These are phyloP conservation scores for Xylaria digitata DNA, from an alignment of 2,329 filamentous ascomycete species.

Conservation along the genomic window DNA sequence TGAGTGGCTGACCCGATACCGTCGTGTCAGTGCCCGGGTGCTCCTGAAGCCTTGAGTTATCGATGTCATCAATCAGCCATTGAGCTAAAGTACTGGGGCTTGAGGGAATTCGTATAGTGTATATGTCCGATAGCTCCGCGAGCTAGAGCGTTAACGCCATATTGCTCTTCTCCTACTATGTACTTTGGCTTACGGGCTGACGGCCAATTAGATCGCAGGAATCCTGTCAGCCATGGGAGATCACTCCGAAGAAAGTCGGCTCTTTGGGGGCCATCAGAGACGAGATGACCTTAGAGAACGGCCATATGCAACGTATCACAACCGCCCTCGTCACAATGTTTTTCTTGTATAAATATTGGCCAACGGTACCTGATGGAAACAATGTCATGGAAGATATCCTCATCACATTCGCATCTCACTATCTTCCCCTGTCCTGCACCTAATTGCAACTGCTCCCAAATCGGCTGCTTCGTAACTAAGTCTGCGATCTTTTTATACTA, in stretches of 20 bases:
- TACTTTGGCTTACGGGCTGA: slow-evolving; percentile 35
- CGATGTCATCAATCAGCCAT: slow-evolving; percentile 28
- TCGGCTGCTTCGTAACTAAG: not conserved
- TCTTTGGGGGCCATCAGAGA: too few relatives aligned
- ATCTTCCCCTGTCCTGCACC: not conserved
- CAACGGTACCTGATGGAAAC: not conserved
- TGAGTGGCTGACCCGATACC: slow-evolving; percentile 6
- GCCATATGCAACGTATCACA: not conserved
- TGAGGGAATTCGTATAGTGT: not conserved
- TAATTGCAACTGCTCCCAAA: not conserved
- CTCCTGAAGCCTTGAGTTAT: not conserved
- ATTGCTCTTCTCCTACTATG: slow-evolving; percentile 16
- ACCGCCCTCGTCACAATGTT: not conserved
- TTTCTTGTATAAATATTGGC: slow-evolving; percentile 23
- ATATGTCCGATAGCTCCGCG: slow-evolving; percentile 31
- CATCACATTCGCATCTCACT: slow-evolving; percentile 5
- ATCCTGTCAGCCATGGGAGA: slow-evolving; percentile 24
- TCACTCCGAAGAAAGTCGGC: not conserved
- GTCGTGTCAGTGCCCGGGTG: not conserved
- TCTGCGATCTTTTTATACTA: not conserved
- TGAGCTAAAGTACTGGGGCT: not conserved
- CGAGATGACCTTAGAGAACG: not conserved
- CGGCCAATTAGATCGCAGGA: slow-evolving; percentile 33
- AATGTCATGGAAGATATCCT: not conserved
- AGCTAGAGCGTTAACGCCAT: not conserved